Evolutionary conservation across 257 asterid genomes (phyloP).

Genomic region (Solanum chilense): DNA sequence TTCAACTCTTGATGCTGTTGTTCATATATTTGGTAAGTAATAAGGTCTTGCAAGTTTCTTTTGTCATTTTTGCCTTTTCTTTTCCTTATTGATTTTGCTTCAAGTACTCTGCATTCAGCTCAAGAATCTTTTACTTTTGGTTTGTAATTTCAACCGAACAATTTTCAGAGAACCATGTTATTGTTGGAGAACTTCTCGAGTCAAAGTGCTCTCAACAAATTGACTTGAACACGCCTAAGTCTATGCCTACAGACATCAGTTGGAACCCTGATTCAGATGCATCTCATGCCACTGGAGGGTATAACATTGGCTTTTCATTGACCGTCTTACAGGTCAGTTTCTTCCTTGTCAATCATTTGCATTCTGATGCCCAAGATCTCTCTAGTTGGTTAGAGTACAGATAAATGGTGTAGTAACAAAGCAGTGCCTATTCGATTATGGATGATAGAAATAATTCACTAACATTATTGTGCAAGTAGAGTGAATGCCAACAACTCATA

Average conservation of each 20-base stretch:
- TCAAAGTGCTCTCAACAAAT: slow-evolving; percentile 80
- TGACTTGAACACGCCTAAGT: slow-evolving; percentile 82
- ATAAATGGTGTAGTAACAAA: neutral
- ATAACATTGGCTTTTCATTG: slow-evolving; percentile 78
- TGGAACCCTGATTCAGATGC: slow-evolving; percentile 86
- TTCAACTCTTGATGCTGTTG: slow-evolving; percentile 64
- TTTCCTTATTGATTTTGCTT: slow-evolving; percentile 5
- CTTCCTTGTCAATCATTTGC: slow-evolving; percentile 8
- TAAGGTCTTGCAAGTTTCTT: slow-evolving; percentile 5
- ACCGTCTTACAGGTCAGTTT: slow-evolving; percentile 77
- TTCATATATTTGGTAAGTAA: slow-evolving; percentile 73
- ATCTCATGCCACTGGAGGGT: slow-evolving; percentile 87
- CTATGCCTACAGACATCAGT: slow-evolving; percentile 52
- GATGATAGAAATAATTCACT: neutral
- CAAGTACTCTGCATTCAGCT: neutral
- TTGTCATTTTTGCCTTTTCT: slow-evolving; percentile 2
- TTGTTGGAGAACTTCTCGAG: slow-evolving; percentile 96
- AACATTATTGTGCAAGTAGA: slow-evolving; percentile 31
- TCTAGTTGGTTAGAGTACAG: neutral
- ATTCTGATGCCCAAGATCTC: neutral
- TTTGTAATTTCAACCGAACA: slow-evolving; percentile 3
- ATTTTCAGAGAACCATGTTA: slow-evolving; percentile 88
- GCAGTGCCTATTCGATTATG: neutral
- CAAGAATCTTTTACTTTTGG: neutral
- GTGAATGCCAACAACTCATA: slow-evolving; percentile 98